Conservation (phyloP, 805 yeast genomes). For the Nakazawaea molendinolei region DNA sequence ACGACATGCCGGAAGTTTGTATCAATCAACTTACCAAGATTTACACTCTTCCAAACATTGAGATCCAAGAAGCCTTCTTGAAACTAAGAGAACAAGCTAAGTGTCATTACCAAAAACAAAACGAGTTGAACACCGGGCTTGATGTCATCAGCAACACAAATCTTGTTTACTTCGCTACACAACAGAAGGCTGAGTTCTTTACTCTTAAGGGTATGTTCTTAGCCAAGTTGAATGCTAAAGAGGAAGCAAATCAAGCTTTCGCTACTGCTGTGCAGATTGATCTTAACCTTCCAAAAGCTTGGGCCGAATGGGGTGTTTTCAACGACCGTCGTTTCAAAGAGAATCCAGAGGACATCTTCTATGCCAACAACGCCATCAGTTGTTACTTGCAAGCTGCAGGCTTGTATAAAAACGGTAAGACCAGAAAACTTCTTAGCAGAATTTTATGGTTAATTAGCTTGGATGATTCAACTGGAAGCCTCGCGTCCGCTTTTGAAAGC, state of each 20-base stretch:
- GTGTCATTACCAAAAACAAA: constrained; percentile 89
- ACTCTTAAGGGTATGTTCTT: constrained; percentile 97
- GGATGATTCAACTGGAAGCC: constrained; percentile 77
- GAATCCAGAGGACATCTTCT: constrained; percentile 69
- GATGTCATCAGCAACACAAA: constrained; percentile 97
- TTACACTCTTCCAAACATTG: constrained; percentile 93
- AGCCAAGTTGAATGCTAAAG: constrained; percentile 82
- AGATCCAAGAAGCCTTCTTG: constrained; percentile 95
- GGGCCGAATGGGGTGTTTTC: constrained; percentile 99
- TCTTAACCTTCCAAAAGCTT: constrained; percentile 88
- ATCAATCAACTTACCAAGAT: constrained; percentile 87
- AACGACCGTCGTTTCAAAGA: constrained; percentile 85
- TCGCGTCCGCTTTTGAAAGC: constrained; percentile 82
- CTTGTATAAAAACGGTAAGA: constrained; percentile 84
- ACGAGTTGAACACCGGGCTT: constrained; percentile 87
- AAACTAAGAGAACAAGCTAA: constrained; percentile 96
- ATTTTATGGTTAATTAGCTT: constrained; percentile 89
- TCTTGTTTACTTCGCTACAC: constrained; percentile 91
- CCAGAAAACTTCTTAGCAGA: constrained; percentile 80
- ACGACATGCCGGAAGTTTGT: constrained; percentile 95
- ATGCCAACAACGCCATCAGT: constrained; percentile 90
- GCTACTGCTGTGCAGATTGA: constrained; percentile 98
- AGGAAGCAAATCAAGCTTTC: constrained; percentile 96
- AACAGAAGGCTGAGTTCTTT: constrained; percentile 96
- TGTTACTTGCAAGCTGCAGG: constrained; percentile 98